These are phyloP conservation scores for Sarocladium strictum DNA, from an alignment of 2,329 filamentous ascomycete species.

Conservation along the genomic window DNA sequence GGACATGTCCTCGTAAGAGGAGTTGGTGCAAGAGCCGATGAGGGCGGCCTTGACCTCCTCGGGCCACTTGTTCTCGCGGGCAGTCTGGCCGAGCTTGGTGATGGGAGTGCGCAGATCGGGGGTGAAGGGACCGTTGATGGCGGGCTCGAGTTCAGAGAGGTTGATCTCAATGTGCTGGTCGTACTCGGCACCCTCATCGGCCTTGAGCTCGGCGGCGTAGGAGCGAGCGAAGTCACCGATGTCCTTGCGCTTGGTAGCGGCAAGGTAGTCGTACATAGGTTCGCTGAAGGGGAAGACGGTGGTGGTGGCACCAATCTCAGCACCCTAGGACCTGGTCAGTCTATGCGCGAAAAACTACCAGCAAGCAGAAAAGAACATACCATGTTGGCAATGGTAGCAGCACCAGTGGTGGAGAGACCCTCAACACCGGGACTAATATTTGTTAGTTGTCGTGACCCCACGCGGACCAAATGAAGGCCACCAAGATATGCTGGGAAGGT, in stretches of 20 bases:
- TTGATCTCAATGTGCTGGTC: conserved; percentile 96
- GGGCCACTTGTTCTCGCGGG: conserved; percentile 93
- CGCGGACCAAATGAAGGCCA: conserved; percentile 26
- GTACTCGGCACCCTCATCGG: conserved; percentile 89
- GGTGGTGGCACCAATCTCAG: conserved; percentile 79
- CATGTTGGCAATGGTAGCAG: conserved; percentile 76
- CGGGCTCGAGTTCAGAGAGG: conserved; percentile 84
- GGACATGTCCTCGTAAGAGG: conserved; percentile 81
- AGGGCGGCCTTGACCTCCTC: conserved; percentile 94
- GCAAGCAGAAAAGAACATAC: conserved; percentile 27
- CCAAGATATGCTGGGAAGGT: conserved; percentile 33
- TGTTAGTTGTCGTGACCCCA: not conserved
- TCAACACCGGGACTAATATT: conserved; percentile 57
- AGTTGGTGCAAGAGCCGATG: conserved; percentile 98
- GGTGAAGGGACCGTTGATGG: conserved; percentile 97
- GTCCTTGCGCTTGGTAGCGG: conserved; percentile 79
- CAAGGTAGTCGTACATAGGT: conserved; percentile 93
- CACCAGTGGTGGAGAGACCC: conserved; percentile 73
- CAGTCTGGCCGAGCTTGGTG: conserved; percentile 92
- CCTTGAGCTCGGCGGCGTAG: conserved; percentile 79
- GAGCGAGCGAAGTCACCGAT: conserved; percentile 85
- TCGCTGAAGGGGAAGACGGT: conserved; percentile 98
- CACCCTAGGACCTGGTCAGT: conserved; percentile 26
- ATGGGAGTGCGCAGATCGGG: conserved; percentile 96
- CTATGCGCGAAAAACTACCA: conserved; percentile 8